Percentiles rank a stretch among this genome's conserved stretches.
Evolutionary conservation across 2,329 filamentous ascomycete species (phyloP).

Genomic region (Microdochium paspali): DNA sequence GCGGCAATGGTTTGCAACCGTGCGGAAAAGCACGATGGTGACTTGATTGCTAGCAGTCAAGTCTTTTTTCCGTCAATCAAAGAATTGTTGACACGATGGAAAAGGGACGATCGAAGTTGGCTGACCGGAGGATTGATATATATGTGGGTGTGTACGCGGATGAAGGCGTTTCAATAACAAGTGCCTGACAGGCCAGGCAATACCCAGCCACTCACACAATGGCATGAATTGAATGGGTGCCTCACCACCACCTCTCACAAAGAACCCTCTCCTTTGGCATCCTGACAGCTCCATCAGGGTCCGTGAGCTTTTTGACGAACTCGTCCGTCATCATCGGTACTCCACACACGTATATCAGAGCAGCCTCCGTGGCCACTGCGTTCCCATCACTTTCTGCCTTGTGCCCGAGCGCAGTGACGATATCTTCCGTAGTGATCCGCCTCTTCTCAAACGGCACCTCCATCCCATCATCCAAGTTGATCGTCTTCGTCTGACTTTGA

Average conservation of each 20-base stretch:
- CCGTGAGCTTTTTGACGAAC: constrained; percentile 40
- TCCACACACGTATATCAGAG: constrained; percentile 51
- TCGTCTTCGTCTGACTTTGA: neutral
- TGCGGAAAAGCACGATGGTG: too few relatives aligned
- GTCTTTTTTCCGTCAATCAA: too few relatives aligned
- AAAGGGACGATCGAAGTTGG: too few relatives aligned
- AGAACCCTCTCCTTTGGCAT: constrained; percentile 39
- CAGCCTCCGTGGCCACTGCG: neutral
- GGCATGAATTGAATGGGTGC: too few relatives aligned
- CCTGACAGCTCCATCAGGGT: constrained; percentile 18
- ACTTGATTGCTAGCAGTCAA: too few relatives aligned
- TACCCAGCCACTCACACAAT: too few relatives aligned
- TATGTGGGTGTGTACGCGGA: too few relatives aligned
- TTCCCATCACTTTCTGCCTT: neutral
- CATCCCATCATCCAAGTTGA: constrained; percentile 11
- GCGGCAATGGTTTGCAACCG: too few relatives aligned
- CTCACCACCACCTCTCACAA: constrained; percentile 56
- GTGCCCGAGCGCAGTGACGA: constrained; percentile 10
- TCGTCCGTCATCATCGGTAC: constrained; percentile 61
- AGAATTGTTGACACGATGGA: too few relatives aligned
- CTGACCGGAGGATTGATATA: too few relatives aligned
- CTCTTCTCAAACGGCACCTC: constrained; percentile 12
- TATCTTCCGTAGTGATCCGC: constrained; percentile 24
- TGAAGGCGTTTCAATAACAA: too few relatives aligned
- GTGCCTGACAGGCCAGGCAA: too few relatives aligned